Percentiles rank a stretch among this genome's conserved stretches.
Conservation (phyloP, 2,329 filamentous ascomycete species). For the Aspergillus sclerotialis region DNA sequence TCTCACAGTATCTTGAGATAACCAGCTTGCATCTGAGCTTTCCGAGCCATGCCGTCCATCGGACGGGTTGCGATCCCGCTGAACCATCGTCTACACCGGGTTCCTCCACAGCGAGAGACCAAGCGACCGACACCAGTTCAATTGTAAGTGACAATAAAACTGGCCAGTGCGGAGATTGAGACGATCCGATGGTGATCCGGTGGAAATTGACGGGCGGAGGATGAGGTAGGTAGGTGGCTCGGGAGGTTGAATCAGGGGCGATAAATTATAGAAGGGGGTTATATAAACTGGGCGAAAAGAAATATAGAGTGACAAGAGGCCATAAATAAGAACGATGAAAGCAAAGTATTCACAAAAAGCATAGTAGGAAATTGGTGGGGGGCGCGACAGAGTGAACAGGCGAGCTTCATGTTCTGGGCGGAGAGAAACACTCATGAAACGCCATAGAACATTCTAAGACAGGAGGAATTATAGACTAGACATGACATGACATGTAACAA, state of each 20-base stretch:
- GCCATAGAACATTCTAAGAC: conserved; percentile 16
- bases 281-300: conserved; percentile 1
- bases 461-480: conserved; percentile 5
- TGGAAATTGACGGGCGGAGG: too few species aligned
- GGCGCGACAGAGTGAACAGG: conserved; percentile 12
- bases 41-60: conserved; percentile 35
- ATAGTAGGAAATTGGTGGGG: conserved; percentile 13
- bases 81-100: conserved; percentile 23
- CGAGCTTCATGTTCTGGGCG: conserved; percentile 15
- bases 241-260: background rate
- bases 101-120: conserved; percentile 13
- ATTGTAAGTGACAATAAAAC: too few species aligned
- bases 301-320: background rate
- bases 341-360: background rate
- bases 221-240: background rate
- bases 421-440: conserved; percentile 14
- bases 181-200: background rate
- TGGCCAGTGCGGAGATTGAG: background rate
- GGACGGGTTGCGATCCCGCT: conserved; percentile 23
- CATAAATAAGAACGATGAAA: background rate
- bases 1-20: conserved; percentile 34
- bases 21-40: conserved; percentile 31
- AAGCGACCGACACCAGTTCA: conserved; percentile 9
- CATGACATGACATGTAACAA: too few species aligned
- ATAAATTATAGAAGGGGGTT: conserved; percentile 1